A percentile compares a stretch with the other conserved stretches of the same genome.
Conservation (phyloP, 164 flowering plant species). For the Stephania japonica region DNA sequence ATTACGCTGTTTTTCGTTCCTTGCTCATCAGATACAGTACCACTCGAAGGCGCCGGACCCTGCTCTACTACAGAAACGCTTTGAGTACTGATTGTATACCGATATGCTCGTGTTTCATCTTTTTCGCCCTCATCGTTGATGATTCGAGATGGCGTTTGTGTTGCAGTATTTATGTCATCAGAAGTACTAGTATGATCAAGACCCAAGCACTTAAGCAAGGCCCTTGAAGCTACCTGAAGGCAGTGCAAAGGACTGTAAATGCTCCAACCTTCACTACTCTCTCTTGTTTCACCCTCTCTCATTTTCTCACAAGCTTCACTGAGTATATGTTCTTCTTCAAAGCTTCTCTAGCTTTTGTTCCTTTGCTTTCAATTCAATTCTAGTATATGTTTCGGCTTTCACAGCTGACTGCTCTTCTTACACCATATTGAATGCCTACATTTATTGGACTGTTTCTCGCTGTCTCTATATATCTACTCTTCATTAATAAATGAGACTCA, state of each 20-base stretch:
- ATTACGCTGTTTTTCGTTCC: neutral
- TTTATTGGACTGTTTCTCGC: no score
- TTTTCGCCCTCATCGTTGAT: neutral
- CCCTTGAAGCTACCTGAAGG: slow-evolving; percentile 11
- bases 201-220: slow-evolving; percentile 22
- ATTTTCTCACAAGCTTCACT: no score
- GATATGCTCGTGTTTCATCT: neutral
- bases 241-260: slow-evolving; percentile 7
- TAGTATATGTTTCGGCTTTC: no score
- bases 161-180: neutral
- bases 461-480: no score
- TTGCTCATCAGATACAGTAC: neutral
- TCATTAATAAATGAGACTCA: no score
- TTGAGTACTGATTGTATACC: neutral
- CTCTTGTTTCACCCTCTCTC: no score
- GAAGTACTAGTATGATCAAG: slow-evolving; percentile 1
- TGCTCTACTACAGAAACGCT: neutral
- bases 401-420: no score
- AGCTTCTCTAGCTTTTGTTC: no score
- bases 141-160: neutral
- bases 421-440: no score
- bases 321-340: no score
- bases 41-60: neutral
- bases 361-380: no score
- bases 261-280: no score